Conservation (phyloP, 768 basidiomycete genomes). For the Amanita pallidorosea region DNA sequence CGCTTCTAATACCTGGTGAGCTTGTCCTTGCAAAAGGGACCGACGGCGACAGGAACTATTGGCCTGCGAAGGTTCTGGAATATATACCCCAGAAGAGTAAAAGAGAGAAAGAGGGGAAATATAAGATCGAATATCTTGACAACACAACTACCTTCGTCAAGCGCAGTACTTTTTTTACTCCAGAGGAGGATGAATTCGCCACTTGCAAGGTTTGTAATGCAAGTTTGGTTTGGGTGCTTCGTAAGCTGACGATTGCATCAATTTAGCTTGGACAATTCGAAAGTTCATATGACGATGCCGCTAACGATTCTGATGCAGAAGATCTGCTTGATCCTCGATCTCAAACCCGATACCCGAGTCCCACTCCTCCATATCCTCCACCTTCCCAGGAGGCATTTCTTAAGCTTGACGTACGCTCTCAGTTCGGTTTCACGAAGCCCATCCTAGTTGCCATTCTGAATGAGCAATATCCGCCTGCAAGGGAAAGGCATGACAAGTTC, state of each 20-base stretch:
- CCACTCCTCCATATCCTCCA: conserved; percentile 29
- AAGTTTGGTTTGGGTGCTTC: background rate
- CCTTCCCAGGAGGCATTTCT: conserved; percentile 33
- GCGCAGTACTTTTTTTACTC: conserved; percentile 46
- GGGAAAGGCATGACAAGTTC: conserved; percentile 37
- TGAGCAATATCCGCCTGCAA: conserved; percentile 43
- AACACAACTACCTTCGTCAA: conserved; percentile 27
- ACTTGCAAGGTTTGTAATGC: conserved; percentile 38
- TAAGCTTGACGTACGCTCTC: conserved; percentile 38
- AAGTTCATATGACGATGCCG: conserved; percentile 30
- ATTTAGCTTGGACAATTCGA: conserved; percentile 47
- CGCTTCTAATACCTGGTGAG: conserved; percentile 57
- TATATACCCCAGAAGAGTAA: conserved; percentile 37
- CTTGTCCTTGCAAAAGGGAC: conserved; percentile 43
- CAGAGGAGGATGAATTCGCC: conserved; percentile 48
- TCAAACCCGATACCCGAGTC: conserved; percentile 22
- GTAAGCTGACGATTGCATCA: background rate
- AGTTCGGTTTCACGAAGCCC: conserved; percentile 58
- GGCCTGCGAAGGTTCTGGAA: conserved; percentile 54
- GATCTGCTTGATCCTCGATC: conserved; percentile 11
- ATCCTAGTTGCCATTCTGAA: conserved; percentile 50
- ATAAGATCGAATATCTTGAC: conserved; percentile 53
- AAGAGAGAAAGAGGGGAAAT: conserved; percentile 28
- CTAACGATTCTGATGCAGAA: conserved; percentile 25
- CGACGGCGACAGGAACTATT: conserved; percentile 30